These are phyloP conservation scores for Amesomyces nigricolor DNA, from an alignment of 2,329 filamentous ascomycete genomes.

Conservation along the genomic window DNA sequence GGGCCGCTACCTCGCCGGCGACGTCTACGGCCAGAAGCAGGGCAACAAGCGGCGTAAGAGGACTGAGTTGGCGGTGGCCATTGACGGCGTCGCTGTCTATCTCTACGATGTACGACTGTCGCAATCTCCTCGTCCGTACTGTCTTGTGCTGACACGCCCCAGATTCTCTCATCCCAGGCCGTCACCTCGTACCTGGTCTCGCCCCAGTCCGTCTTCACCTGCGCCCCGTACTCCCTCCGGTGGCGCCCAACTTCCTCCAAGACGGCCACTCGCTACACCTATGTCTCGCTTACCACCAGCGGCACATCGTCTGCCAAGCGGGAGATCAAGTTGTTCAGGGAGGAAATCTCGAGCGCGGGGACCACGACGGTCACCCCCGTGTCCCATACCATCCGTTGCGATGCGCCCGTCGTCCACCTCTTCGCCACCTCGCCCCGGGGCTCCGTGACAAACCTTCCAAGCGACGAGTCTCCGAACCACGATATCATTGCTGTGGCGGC, in stretches of 20 bases:
- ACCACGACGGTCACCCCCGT: slow-evolving; percentile 48
- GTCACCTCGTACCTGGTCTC: slow-evolving; percentile 63
- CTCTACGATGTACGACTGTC: slow-evolving; percentile 54
- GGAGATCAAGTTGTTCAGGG: slow-evolving; percentile 55
- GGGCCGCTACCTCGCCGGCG: slow-evolving; percentile 52
- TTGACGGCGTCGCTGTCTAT: slow-evolving; percentile 59
- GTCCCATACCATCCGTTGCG: slow-evolving; percentile 39
- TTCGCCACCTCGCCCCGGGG: slow-evolving; percentile 31
- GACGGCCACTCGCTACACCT: slow-evolving; percentile 54
- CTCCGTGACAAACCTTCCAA: slow-evolving; percentile 10
- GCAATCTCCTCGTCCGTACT: slow-evolving; percentile 2
- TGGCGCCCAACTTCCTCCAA: slow-evolving; percentile 43
- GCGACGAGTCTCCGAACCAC: slow-evolving; percentile 28
- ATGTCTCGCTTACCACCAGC: slow-evolving; percentile 45
- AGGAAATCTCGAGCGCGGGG: slow-evolving; percentile 46
- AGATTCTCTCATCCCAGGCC: slow-evolving; percentile 57
- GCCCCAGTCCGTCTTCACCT: slow-evolving; percentile 59
- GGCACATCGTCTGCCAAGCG: slow-evolving; percentile 37
- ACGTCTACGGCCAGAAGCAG: slow-evolving; percentile 55
- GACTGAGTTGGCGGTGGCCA: slow-evolving; percentile 57
- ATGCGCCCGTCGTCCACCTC: slow-evolving; percentile 40
- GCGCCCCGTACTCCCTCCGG: slow-evolving; percentile 54
- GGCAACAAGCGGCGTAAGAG: slow-evolving; percentile 57
- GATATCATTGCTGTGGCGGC: slow-evolving; percentile 53
- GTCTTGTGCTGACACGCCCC: slow-evolving; percentile 20